A percentile compares a stretch with the other conserved stretches of the same genome.
Evolutionary conservation across 345 rosid species (phyloP).

Genomic region (Capsella bursapastoris): DNA sequence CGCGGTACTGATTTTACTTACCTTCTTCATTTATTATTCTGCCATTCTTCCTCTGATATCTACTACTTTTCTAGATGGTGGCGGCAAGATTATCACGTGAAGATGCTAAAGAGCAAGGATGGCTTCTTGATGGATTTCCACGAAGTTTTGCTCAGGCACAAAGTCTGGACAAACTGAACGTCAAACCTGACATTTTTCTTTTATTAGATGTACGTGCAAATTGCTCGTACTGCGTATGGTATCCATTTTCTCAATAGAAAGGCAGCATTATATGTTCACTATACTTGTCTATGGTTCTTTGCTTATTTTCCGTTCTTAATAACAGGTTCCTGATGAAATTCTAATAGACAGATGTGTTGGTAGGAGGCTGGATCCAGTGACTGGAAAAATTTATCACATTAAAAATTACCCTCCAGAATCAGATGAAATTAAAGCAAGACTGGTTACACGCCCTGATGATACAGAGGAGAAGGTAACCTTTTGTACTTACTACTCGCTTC

Average conservation of each 20-base stretch:
- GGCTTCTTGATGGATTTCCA: slow-evolving; percentile 98
- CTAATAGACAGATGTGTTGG: slow-evolving; percentile 92
- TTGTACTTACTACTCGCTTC: not conserved
- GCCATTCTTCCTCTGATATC: slow-evolving; percentile 14
- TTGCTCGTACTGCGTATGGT: slow-evolving; percentile 13
- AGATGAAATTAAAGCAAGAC: slow-evolving; percentile 76
- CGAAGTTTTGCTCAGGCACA: slow-evolving; percentile 77
- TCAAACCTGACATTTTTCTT: slow-evolving; percentile 75
- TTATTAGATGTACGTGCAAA: slow-evolving; percentile 67
- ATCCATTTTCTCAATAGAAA: not conserved
- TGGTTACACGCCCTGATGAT: slow-evolving; percentile 87
- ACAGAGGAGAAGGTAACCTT: slow-evolving; percentile 74
- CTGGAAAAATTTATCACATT: slow-evolving; percentile 82
- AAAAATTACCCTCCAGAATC: slow-evolving; percentile 73
- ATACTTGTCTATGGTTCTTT: slow-evolving; percentile 29
- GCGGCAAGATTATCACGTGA: slow-evolving; percentile 58
- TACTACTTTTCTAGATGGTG: slow-evolving; percentile 61
- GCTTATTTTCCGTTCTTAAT: slow-evolving; percentile 46
- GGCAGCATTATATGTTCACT: not conserved
- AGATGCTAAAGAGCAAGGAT: slow-evolving; percentile 78
- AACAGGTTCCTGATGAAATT: slow-evolving; percentile 95
- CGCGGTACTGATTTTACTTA: slow-evolving; percentile 50
- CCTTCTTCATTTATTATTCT: not conserved
- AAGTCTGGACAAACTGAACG: slow-evolving; percentile 68
- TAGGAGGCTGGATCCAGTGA: slow-evolving; percentile 76